Evolutionary conservation across 2,329 filamentous ascomycete species (phyloP), one percentile per base, ranked within the genome.

Genomic region (Remersonia thermophila): DNA sequence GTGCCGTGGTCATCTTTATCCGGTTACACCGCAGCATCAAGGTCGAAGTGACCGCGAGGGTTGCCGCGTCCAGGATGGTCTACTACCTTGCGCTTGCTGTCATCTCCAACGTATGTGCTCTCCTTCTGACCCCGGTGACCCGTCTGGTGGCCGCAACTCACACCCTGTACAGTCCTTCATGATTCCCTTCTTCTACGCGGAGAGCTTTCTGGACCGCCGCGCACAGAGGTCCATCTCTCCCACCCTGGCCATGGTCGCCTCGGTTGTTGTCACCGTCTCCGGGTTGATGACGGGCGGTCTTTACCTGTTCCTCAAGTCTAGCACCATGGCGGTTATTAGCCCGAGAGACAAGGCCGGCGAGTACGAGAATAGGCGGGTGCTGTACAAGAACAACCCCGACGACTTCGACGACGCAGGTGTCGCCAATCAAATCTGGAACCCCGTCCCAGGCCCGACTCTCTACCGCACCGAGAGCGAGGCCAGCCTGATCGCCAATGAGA

Each of bases 21-120:
- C 71, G 69, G 41, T 58, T 83, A 16, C 67, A 67, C 45, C 65
- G 64, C 25, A 67, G 65, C 40, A 57, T 64, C 11, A 61, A 63
- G 12, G 64, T 81, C 34, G 72, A 76, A 27, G 60, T 66, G 14
- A 62, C 67, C 12, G 73, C 82, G 53, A 63, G 78, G 32, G 66
- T 75, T 39, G 65, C 72, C 25, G 77, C 78, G 3, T 81, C 77
- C 6, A 66, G 74, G 41, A 81, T 82, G 73, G 71, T 80, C 9
- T 83, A 79, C 52, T 82, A 78, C 51, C 60, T 80, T 43, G 55
- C 66, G 2, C 53, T 79, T 35, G 72, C 66, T 12, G 58, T 74
- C 37, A 54, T 71, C 33, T 73, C 66, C 37, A 73, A 67, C 51
- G 77, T 80, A 48, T 57, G 69, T 59, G 15, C 13, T 16, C 18